Conservation (phyloP, 164 flowering plant genomes). For the Aristolochia californica region DNA sequence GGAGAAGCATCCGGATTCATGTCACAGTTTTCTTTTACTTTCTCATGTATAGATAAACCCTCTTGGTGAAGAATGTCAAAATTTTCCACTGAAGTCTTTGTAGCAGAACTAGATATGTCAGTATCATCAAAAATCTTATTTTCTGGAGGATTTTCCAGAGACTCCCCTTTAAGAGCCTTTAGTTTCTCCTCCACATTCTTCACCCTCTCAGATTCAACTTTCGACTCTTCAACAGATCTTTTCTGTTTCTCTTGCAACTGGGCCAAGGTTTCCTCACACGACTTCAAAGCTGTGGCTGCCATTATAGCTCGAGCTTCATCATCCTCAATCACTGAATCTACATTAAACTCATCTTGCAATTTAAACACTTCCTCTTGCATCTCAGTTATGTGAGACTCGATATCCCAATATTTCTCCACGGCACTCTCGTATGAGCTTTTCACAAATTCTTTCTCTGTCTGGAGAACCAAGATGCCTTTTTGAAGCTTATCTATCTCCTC, state of each 20-base stretch:
- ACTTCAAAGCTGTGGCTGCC: constrained; percentile 53
- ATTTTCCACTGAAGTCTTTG: constrained; percentile 5
- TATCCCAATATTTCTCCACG: constrained; percentile 46
- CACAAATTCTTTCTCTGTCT: constrained; percentile 76
- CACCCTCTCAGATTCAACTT: constrained; percentile 32
- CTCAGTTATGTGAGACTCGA: constrained; percentile 51
- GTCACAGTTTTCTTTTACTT: constrained; percentile 27
- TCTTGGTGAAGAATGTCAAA: constrained; percentile 11
- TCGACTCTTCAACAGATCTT: constrained; percentile 33
- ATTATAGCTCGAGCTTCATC: constrained; percentile 64
- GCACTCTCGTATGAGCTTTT: constrained; percentile 49
- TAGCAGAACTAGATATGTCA: not conserved
- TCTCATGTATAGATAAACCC: constrained; percentile 12
- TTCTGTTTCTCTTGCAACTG: constrained; percentile 48
- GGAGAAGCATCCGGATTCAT: constrained; percentile 18
- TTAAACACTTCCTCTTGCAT: constrained; percentile 39
- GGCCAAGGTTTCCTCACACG: constrained; percentile 45
- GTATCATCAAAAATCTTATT: not conserved
- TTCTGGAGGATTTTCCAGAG: not conserved
- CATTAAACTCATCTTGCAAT: constrained; percentile 63
- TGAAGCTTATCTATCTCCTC: constrained; percentile 50
- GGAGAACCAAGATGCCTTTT: constrained; percentile 55
- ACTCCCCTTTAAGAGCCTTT: constrained; percentile 17
- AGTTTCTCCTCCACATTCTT: constrained; percentile 38
- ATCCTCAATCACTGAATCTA: constrained; percentile 48